Conservation (phyloP, 2,329 filamentous ascomycete species). For the Nemania bipapillata region DNA sequence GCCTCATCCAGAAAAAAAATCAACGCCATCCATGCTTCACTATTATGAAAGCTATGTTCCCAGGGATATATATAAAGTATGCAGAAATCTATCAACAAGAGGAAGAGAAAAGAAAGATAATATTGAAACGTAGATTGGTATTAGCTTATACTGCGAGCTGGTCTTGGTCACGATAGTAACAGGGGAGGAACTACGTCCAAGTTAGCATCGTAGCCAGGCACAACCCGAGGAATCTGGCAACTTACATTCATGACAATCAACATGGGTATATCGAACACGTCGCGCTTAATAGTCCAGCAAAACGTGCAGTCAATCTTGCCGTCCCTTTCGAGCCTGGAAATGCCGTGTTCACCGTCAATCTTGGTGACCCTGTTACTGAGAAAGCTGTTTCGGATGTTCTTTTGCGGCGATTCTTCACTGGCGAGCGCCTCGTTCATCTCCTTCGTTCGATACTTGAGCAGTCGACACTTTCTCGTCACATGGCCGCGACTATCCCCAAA, state of each 20-base stretch:
- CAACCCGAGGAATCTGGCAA: slow-evolving; percentile 45
- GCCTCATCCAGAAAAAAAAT: slow-evolving; percentile 49
- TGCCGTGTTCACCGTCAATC: slow-evolving; percentile 79
- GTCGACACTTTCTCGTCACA: slow-evolving; percentile 82
- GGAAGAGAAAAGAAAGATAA: slow-evolving; percentile 20
- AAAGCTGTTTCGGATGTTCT: slow-evolving; percentile 61
- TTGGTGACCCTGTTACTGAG: slow-evolving; percentile 69
- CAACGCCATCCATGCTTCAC: slow-evolving; percentile 52
- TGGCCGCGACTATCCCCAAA: slow-evolving; percentile 90
- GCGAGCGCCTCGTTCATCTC: slow-evolving; percentile 60
- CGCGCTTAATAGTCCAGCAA: slow-evolving; percentile 95
- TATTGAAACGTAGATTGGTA: not conserved
- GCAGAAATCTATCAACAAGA: slow-evolving; percentile 32
- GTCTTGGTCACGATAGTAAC: slow-evolving; percentile 69
- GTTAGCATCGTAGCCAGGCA: slow-evolving; percentile 38
- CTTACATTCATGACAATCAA: slow-evolving; percentile 97
- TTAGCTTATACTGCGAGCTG: slow-evolving; percentile 63
- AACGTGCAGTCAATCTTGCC: slow-evolving; percentile 95
- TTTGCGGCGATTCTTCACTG: slow-evolving; percentile 59
- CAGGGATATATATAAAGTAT: slow-evolving; percentile 35
- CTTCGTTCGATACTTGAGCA: slow-evolving; percentile 88
- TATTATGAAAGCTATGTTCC: slow-evolving; percentile 27
- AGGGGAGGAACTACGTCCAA: slow-evolving; percentile 65
- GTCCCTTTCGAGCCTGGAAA: slow-evolving; percentile 83
- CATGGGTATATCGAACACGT: slow-evolving; percentile 98